Percentiles rank a stretch among this genome's conserved stretches.
These are phyloP conservation scores for Tolypocladium nubicola DNA, from an alignment of 2,329 filamentous ascomycete genomes.

Conservation along the genomic window DNA sequence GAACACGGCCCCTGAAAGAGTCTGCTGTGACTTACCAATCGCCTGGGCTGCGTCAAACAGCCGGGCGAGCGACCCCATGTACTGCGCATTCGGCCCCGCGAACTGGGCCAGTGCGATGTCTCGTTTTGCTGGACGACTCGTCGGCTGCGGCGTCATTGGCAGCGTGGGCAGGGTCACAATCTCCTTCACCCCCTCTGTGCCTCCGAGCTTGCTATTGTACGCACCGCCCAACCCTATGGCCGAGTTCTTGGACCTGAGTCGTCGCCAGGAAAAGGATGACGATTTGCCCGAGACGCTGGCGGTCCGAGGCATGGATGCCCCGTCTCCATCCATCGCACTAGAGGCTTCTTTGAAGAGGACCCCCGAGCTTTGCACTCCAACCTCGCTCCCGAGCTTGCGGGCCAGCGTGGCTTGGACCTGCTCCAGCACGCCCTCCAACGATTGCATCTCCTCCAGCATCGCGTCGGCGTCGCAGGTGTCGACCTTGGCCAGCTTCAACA, in stretches of 20 bases:
- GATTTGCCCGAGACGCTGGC: slow-evolving; percentile 58
- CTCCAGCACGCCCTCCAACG: slow-evolving; percentile 74
- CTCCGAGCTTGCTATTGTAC: slow-evolving; percentile 25
- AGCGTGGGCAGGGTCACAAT: slow-evolving; percentile 55
- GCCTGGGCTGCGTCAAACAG: slow-evolving; percentile 90
- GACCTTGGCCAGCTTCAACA: slow-evolving; percentile 72
- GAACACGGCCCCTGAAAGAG: too few relatives aligned
- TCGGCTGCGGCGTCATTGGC: slow-evolving; percentile 61
- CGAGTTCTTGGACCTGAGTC: slow-evolving; percentile 82
- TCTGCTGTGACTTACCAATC: slow-evolving; percentile 54
- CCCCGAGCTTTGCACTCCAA: slow-evolving; percentile 69
- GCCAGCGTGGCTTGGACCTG: slow-evolving; percentile 66
- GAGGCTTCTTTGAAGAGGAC: slow-evolving; percentile 64
- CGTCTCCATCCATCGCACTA: slow-evolving; percentile 33
- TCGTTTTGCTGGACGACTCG: slow-evolving; percentile 58
- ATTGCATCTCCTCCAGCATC: slow-evolving; percentile 88
- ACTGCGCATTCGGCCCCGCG: slow-evolving; percentile 74
- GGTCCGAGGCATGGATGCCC: slow-evolving; percentile 36
- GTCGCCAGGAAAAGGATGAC: slow-evolving; percentile 72
- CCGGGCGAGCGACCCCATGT: slow-evolving; percentile 83
- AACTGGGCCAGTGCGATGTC: slow-evolving; percentile 61
- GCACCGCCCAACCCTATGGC: slow-evolving; percentile 45
- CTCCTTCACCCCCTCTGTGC: slow-evolving; percentile 17
- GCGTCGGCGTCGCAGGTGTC: slow-evolving; percentile 88
- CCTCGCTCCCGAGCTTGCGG: slow-evolving; percentile 87